Conservation (phyloP, 2,329 filamentous ascomycete species). For the Fusarium coicis region DNA sequence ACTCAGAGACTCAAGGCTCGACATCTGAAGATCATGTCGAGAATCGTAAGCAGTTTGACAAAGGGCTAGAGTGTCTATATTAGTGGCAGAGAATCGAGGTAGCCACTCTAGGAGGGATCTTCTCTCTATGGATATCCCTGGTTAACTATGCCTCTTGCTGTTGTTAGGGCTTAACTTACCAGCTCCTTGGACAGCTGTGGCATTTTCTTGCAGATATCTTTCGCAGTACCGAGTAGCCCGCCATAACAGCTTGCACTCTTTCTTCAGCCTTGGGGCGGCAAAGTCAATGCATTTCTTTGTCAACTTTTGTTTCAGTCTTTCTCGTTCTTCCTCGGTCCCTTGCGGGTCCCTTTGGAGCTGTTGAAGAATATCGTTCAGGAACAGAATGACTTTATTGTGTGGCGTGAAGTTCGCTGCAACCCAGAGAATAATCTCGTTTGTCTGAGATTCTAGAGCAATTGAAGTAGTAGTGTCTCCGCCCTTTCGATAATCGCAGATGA, state of each 20-base stretch:
- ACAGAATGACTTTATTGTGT: constrained; percentile 38
- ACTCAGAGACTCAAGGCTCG: constrained; percentile 13
- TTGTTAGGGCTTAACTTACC: background rate
- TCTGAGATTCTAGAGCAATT: constrained; percentile 53
- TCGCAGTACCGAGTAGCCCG: constrained; percentile 28
- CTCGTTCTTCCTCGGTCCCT: background rate
- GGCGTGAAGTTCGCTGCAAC: constrained; percentile 53
- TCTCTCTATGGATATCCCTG: background rate
- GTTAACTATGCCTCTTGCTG: background rate
- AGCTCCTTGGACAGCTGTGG: background rate
- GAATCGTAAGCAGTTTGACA: constrained; percentile 27
- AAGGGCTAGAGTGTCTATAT: background rate
- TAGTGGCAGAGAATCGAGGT: background rate
- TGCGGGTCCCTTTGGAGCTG: background rate
- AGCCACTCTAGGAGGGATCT: constrained; percentile 21
- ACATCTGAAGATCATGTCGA: constrained; percentile 34
- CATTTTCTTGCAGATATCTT: background rate
- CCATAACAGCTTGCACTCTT: constrained; percentile 32
- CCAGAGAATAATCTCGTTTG: constrained; percentile 54
- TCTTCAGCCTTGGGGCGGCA: constrained; percentile 34
- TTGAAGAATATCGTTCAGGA: constrained; percentile 46
- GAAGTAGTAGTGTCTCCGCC: constrained; percentile 59
- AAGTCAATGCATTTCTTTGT: constrained; percentile 31
- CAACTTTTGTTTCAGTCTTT: background rate
- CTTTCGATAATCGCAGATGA: constrained; percentile 58